Evolutionary conservation across 371 early-diverging fungal genomes (phyloP), one percentile per base, ranked within the genome.

Genomic region (Actinomortierella wolfii): DNA sequence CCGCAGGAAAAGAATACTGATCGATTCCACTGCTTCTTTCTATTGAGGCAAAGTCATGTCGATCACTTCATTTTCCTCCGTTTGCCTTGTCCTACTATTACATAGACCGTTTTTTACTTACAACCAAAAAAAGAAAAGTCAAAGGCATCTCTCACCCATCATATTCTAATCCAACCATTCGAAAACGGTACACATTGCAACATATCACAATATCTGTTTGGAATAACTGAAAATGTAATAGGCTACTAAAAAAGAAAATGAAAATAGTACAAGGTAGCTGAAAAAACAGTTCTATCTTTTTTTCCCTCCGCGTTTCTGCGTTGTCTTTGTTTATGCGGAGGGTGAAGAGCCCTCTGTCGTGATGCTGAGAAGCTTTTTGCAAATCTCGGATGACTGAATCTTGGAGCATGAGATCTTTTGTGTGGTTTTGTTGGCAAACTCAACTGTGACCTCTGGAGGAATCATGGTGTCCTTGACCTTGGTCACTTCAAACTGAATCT

Each of bases 371-470:
- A 85, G 61, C 64, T 79, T 62, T 65, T 86, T 79, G 59, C 81
- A 80, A 59, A 83, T 83, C 23, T 59, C 76, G 49, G 76, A 76
- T 39, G 83, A 80, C 46, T 83, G 82, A 65, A 79, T 68, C 66
- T 79, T 77, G 57, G 85, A 79, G 52, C 83, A 78, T 5, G 78
- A 74, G 50, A 85, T 77, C 15, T 67, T 77, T 59, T 80, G 82
- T 50, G 79, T 64, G 5, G 60, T 63, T 28, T 69, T 78, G 61
- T 82, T 77, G 53, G 69, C 79, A 62, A 83, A 86, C 62, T 85
- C 82, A 61, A 87, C 61, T n/a, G 82, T 80, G 46, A 87, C 58
- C 43, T 70, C 68, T 11, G 85, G 86, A 51, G 62, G 77, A 18
- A 78, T 77, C 15, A 73, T 64, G n/a, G 81, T 54, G 52, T 86